Evolutionary conservation across 192 early-diverging fungal genomes (phyloP).

Genomic region (Mortierella antarctica): DNA sequence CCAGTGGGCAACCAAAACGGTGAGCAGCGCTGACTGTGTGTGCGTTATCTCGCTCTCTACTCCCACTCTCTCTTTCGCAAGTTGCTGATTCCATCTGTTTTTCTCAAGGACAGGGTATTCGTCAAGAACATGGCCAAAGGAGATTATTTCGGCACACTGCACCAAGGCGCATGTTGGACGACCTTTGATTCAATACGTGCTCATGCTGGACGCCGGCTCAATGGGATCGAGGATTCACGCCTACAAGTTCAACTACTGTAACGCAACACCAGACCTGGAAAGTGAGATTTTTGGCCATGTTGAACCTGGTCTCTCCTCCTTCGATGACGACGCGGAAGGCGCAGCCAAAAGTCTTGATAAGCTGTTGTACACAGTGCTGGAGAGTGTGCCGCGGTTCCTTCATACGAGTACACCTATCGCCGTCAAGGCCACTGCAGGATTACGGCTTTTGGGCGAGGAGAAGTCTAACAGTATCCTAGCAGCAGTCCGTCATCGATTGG

Average conservation of each 20-base stretch:
- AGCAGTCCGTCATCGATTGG: conserved; percentile 74
- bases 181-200: conserved; percentile 89
- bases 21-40: neutral
- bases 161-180: conserved; percentile 68
- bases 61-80: neutral
- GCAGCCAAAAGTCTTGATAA: conserved; percentile 86
- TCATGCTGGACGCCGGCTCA: conserved; percentile 97
- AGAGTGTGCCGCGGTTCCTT: conserved; percentile 76
- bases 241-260: conserved; percentile 96
- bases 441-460: conserved; percentile 80
- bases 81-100: neutral
- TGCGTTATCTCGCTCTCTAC: too few species aligned
- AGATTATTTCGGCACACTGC: conserved; percentile 68
- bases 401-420: conserved; percentile 89
- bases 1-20: neutral
- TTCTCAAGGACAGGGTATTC: neutral
- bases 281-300: conserved; percentile 88
- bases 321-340: conserved; percentile 72
- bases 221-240: conserved; percentile 98
- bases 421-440: conserved; percentile 96
- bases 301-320: conserved; percentile 89
- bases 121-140: conserved; percentile 28
- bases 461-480: conserved; percentile 82
- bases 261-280: conserved; percentile 82
- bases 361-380: conserved; percentile 79